Evolutionary conservation across 2,329 filamentous ascomycete species (phyloP), one percentile per base, ranked within the genome.

Genomic region (Colletotrichum higginsianum): DNA sequence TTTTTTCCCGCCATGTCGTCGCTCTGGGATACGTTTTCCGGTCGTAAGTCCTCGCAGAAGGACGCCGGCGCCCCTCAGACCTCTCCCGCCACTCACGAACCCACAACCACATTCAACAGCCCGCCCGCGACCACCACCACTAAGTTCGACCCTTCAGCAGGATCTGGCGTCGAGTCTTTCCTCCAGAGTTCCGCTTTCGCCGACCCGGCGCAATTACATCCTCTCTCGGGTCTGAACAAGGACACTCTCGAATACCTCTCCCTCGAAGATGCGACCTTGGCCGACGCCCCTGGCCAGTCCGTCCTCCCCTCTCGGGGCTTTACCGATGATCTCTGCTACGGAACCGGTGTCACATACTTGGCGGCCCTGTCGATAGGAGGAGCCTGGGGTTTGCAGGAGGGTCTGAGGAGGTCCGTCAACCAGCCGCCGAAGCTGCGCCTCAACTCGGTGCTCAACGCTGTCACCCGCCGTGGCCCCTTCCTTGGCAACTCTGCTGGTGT

Each of bases 261-360:
- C 35, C 92, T 99, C 79, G 96, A 99, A 84, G 97, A 99, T 81
- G 94, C 94, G 61, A 90, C 92, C 38, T 90, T 98, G 70, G 95
- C 94, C 73, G 92, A 97, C 78, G 89, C 97, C 23, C 95, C 95
- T 60, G 95, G 91, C 71, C 93, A 94, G 81, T 97, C 96, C 53
- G 93, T 95, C 66, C 89, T 99, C 66, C 96, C 97, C 53, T 98
- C 95, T 67, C 92, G 96, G 82, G 96, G 96, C 81, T 99, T 97
- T 91, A 97, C 95, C 73, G 96, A 99, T 81, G 96, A 99, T 82
- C 90, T 99, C 72, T 98, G 96, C 85, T 99, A 99, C 82, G 96
- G 97, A 79, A 97, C 96, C 26, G 96, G 96, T 77, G 92, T 96
- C 74, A 98, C 95, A 80, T 99, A 99, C 81, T 87, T 99, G 72